Conservation (phyloP, 805 yeast species). For the Sungouiozyma intestinalis region DNA sequence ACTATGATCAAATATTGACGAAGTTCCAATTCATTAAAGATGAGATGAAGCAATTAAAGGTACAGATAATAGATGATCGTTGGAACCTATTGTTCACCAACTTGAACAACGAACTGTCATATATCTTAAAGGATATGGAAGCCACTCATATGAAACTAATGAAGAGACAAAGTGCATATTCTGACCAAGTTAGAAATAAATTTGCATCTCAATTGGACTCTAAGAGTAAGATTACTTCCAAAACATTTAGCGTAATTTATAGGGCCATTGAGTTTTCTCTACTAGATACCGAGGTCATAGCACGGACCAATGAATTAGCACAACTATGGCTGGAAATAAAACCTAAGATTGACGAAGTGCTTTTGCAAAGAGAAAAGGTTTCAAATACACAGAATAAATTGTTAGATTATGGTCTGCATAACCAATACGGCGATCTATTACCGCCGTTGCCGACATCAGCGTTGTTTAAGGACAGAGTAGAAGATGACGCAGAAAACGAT, state of each 20-base stretch:
- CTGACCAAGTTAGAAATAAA: conserved; percentile 14
- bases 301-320: conserved; percentile 30
- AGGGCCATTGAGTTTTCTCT: conserved; percentile 34
- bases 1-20: conserved; percentile 32
- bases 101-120: conserved; percentile 34
- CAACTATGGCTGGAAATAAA: conserved; percentile 26
- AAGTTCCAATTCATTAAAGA: conserved; percentile 34
- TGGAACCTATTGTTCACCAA: conserved; percentile 47
- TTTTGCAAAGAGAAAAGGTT: conserved; percentile 6
- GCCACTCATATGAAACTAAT: conserved; percentile 7
- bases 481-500: conserved; percentile 13
- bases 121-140: conserved; percentile 17
- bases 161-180: conserved; percentile 4
- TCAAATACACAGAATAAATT: neutral
- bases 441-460: conserved; percentile 2
- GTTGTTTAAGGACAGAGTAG: conserved; percentile 1
- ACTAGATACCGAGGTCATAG: conserved; percentile 29
- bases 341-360: conserved; percentile 9
- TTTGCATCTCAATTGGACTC: conserved; percentile 26
- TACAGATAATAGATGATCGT: conserved; percentile 39
- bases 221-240: conserved; percentile 33
- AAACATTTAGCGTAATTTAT: conserved; percentile 31
- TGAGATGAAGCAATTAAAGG: conserved; percentile 34
- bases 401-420: neutral
- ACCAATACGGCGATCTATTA: conserved; percentile 3